phyloP scores from a whole-genome alignment of 768 basidiomycete species.

The Dioszegia hungarica region DNA sequence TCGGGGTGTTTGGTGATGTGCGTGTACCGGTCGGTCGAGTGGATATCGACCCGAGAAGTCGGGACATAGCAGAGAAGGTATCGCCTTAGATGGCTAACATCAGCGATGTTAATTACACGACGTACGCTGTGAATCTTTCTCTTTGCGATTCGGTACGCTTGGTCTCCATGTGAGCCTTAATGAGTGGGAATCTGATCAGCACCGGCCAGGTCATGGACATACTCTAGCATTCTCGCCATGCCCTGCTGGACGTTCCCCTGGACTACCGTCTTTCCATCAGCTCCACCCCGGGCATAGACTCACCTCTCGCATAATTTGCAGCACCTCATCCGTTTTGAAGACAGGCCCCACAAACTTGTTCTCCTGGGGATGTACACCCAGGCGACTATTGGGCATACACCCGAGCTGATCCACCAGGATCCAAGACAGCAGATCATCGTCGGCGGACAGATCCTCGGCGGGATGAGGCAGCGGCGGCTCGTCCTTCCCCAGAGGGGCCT shows the following conservation, averaged over 20 bases:
- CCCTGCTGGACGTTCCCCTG: conserved; percentile 20
- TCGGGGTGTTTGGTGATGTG: conserved; percentile 41
- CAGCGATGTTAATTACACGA: neutral
- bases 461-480: conserved; percentile 30
- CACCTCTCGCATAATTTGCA: conserved; percentile 41
- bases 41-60: conserved; percentile 42
- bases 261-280: conserved; percentile 29
- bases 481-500: neutral
- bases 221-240: conserved; percentile 36
- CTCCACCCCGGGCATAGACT: neutral
- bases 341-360: conserved; percentile 40
- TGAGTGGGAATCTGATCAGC: conserved; percentile 27
- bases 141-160: conserved; percentile 28
- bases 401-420: conserved; percentile 47
- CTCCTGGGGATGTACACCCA: conserved; percentile 47
- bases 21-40: conserved; percentile 39
- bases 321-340: conserved; percentile 41
- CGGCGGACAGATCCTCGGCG: conserved; percentile 41
- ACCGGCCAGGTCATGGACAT: conserved; percentile 1
- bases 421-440: conserved; percentile 47
- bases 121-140: conserved; percentile 38
- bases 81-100: conserved; percentile 38
- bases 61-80: conserved; percentile 39
- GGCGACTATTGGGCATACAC: conserved; percentile 33
- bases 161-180: conserved; percentile 27